phyloP scores from a whole-genome alignment of 345 rosid genomes.

The Orychophragmus violaceus region DNA sequence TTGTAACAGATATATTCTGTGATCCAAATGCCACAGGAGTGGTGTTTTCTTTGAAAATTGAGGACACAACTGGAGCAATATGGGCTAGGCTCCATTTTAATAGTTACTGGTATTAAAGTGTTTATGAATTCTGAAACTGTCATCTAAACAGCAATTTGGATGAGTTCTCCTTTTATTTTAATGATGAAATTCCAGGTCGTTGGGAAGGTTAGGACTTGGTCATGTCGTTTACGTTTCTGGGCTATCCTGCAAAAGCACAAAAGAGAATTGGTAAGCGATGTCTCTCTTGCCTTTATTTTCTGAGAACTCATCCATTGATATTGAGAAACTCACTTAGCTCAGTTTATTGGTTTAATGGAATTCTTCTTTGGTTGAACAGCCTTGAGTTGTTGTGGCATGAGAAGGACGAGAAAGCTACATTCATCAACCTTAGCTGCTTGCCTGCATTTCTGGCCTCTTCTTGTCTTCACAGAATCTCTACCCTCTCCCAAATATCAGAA shows the following conservation, averaged over 20 bases:
- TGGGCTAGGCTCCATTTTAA: constrained; percentile 72
- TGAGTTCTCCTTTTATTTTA: background rate
- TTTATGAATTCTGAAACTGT: background rate
- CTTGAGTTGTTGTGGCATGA: constrained; percentile 70
- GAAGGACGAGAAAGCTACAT: constrained; percentile 48
- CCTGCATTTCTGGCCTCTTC: constrained; percentile 83
- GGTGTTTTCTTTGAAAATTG: constrained; percentile 56
- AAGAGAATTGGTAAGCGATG: constrained; percentile 47
- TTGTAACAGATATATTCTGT: constrained; percentile 45
- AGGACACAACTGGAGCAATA: constrained; percentile 67
- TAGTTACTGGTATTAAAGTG: constrained; percentile 51
- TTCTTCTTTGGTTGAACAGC: constrained; percentile 38
- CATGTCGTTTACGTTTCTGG: constrained; percentile 71
- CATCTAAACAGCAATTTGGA: background rate
- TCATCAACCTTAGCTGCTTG: constrained; percentile 71
- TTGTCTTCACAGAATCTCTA: constrained; percentile 57
- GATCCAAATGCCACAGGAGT: constrained; percentile 42
- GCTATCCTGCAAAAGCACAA: constrained; percentile 59
- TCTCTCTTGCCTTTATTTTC: constrained; percentile 1
- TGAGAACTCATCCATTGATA: background rate
- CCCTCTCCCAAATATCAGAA: constrained; percentile 50
- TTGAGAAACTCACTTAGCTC: background rate
- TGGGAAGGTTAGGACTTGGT: constrained; percentile 72
- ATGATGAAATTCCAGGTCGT: constrained; percentile 61
- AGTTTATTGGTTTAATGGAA: too few relatives aligned